These are phyloP conservation scores for Acanthamoeba healyi DNA, from an alignment of 208 protist genomes.

Conservation along the genomic window DNA sequence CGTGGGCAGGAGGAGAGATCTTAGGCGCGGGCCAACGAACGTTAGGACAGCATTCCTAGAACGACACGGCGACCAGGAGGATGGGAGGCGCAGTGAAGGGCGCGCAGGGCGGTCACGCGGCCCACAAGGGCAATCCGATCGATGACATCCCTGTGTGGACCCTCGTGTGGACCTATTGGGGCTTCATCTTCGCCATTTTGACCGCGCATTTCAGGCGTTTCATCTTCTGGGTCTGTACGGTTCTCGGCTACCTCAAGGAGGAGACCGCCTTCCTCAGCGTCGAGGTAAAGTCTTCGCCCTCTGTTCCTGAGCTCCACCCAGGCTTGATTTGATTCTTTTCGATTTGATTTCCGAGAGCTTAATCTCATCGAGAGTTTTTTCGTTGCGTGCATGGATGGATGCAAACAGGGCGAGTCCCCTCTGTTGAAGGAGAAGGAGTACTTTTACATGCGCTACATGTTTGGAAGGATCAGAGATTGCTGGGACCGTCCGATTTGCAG, in stretches of 20 bases:
- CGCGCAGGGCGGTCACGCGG: background rate
- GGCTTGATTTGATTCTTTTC: background rate
- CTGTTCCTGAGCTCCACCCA: background rate
- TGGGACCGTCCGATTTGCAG: slow-evolving; percentile 93
- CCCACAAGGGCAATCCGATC: slow-evolving; percentile 27
- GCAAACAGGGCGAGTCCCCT: slow-evolving; percentile 93
- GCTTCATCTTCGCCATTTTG: slow-evolving; percentile 76
- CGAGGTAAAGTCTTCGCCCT: background rate
- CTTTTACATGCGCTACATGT: slow-evolving; percentile 96
- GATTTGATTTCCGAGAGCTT: background rate
- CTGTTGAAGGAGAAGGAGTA: slow-evolving; percentile 96
- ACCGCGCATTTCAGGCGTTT: slow-evolving; percentile 82
- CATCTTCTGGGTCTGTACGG: background rate
- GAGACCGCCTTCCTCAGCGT: slow-evolving; percentile 13
- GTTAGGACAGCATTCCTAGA: background rate
- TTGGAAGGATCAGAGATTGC: slow-evolving; percentile 92
- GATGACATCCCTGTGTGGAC: slow-evolving; percentile 73
- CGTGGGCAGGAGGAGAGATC: too few species aligned
- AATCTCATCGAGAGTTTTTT: slow-evolving; percentile 63
- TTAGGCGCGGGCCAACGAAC: too few species aligned
- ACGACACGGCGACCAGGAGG: too few species aligned
- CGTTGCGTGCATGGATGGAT: background rate
- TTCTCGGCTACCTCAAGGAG: background rate
- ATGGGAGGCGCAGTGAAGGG: background rate
- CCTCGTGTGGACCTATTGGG: slow-evolving; percentile 75